These are phyloP conservation scores for Penicillium malachiteum DNA, from an alignment of 495 filamentous ascomycete genomes.

Conservation along the genomic window DNA sequence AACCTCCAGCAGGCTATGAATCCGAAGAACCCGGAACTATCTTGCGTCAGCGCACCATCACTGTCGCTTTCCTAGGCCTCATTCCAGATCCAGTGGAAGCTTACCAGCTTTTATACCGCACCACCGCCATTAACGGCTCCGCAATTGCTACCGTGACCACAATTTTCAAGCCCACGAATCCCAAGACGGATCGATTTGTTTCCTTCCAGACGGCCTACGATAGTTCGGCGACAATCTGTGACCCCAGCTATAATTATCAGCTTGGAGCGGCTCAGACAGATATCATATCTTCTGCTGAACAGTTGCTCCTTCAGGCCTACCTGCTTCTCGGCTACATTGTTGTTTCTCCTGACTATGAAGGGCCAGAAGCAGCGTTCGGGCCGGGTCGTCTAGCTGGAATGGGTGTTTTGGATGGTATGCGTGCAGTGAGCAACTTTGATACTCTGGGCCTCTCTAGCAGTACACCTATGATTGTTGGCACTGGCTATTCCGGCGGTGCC, in stretches of 20 bases:
- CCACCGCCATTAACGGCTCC: slow-evolving; percentile 32
- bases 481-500: slow-evolving; percentile 57
- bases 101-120: slow-evolving; percentile 31
- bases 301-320: slow-evolving; percentile 29
- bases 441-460: slow-evolving; percentile 19
- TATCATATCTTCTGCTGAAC: slow-evolving; percentile 29
- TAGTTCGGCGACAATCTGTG: slow-evolving; percentile 27
- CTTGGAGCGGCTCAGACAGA: slow-evolving; percentile 23
- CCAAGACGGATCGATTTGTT: slow-evolving; percentile 33
- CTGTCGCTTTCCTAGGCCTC: slow-evolving; percentile 30
- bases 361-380: slow-evolving; percentile 32
- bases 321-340: slow-evolving; percentile 32
- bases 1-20: slow-evolving; percentile 31
- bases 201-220: slow-evolving; percentile 39
- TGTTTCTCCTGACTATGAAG: slow-evolving; percentile 35
- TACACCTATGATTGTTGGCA: slow-evolving; percentile 30
- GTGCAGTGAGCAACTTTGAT: slow-evolving; percentile 30
- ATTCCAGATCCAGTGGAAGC: slow-evolving; percentile 29
- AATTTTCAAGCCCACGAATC: slow-evolving; percentile 29
- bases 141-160: slow-evolving; percentile 37
- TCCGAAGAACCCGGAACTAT: slow-evolving; percentile 25
- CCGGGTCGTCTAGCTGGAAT: slow-evolving; percentile 33
- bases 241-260: slow-evolving; percentile 36
- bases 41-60: slow-evolving; percentile 24
- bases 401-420: slow-evolving; percentile 34